These are phyloP conservation scores for Aspergillus chevalieri DNA, from an alignment of 2,329 filamentous ascomycete species.

Conservation along the genomic window DNA sequence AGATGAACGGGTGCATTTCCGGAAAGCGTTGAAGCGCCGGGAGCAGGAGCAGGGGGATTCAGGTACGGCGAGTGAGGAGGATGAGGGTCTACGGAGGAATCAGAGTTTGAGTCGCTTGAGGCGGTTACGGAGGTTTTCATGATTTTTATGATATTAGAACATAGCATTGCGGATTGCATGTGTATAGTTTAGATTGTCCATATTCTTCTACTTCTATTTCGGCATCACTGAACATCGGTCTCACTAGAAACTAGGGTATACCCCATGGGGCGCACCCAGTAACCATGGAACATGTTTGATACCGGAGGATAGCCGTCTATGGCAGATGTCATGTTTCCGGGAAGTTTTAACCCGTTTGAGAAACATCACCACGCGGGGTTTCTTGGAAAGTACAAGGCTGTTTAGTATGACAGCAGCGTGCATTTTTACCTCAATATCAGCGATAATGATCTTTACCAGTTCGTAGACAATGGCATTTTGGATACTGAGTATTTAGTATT, in stretches of 20 bases:
- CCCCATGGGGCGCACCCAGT: too few species aligned
- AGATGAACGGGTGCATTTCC: conserved; percentile 29
- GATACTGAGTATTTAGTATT: not conserved
- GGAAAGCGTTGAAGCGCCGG: conserved; percentile 26
- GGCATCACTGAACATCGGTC: too few species aligned
- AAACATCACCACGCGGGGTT: conserved; percentile 1
- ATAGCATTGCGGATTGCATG: too few species aligned
- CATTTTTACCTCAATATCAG: not conserved
- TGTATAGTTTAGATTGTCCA: too few species aligned
- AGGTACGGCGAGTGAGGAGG: not conserved
- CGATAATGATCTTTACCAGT: not conserved
- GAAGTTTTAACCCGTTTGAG: conserved; percentile 12
- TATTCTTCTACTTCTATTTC: too few species aligned
- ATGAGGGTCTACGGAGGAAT: not conserved
- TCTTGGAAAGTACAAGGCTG: not conserved
- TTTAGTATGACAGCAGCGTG: not conserved
- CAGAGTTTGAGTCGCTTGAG: conserved; percentile 5
- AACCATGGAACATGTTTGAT: too few species aligned
- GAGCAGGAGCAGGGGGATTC: not conserved
- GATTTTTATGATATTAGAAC: too few species aligned
- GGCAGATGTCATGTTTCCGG: not conserved
- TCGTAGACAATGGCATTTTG: not conserved
- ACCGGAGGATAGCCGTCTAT: too few species aligned
- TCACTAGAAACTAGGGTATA: too few species aligned
- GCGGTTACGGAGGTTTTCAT: conserved; percentile 3